Evolutionary conservation across 2,329 filamentous ascomycete genomes (phyloP), one percentile per base, ranked within the genome.

Genomic region (Penicillium sp.): DNA sequence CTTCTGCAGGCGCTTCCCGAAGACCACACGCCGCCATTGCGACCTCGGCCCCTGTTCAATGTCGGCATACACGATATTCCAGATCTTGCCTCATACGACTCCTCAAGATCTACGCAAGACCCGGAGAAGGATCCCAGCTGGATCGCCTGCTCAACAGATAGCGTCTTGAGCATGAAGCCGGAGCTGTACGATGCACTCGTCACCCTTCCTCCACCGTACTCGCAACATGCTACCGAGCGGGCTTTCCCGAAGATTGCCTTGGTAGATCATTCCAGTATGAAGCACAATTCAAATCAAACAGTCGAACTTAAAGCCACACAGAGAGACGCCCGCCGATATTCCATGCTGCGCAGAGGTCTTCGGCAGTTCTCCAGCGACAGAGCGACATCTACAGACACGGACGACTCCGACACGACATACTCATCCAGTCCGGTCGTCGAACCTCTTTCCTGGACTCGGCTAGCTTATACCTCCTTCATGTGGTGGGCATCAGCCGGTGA

Each of bases 81-180:
- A 4, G 83, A 86, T 49, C 78, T 97, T 4, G 78, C 87, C 4
- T 81, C 86, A 38, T 78, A 96, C 4, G 76, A 77, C 38, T 32
- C 56, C 8, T 51, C 53, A 70, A 42, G 75, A 73, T 64, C 68
- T 63, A 55, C 64, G 32, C 39, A 68, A 55, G 52, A 64, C 56
- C 48, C 63, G 41, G 63, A 69, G 49, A 44, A 52, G 40, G 60
- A 78, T 72, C 79, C 12, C 12, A 88, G 90, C 33, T 98, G 91
- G 90, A 85, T 95, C 51, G 93, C 92, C 10, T 96, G 91, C 69
- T 96, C 92, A 3, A 97, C 92, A 1, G 93, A 98, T 72, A 92
- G 88, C 64, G 93, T 98, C 50, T 79, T 98, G 12, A 84, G 83
- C 41, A 87, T 89, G 70, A 97, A 97, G 73, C 81, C 84, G 44